Base-by-base conservation (phyloP, 2,329 filamentous ascomycete species). In the Aspergillus melleus region DNA sequence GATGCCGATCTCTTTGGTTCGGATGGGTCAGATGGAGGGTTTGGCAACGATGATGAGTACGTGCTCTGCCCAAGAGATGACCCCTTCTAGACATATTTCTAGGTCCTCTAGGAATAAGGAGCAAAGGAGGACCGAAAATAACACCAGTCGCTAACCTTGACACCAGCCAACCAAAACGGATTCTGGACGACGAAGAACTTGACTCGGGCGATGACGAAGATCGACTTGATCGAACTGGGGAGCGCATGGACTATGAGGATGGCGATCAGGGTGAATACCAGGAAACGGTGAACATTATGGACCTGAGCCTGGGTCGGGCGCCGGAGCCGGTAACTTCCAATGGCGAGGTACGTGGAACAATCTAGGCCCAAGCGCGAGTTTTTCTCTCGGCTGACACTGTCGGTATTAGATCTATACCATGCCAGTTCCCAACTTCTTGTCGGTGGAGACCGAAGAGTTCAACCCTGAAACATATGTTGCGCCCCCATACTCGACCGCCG, bases 161-260 rank as follows among this genome's bases (percentile, higher is more conserved):
- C 29, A 20, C 16, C 52, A 78, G 76, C 54, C 69, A 59, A 58
- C 66, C 66, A 30, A 67, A 75, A 59, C 81, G 83, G 60, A 80
- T 77, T 62, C 77, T 88, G 12, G 84, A 88, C 59, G 86, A 88
- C 68, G 81, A 83, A 61, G 84, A 87, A 55, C 80, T 88, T 44
- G 86, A 88, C 68, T 88, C 86, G 11, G 86, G 84, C 49, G 86
- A 88, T 66, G 86, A 88, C 65, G 79, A 84, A 62, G 83, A 77
- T 49, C 80, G 85, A 49, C 74, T 77, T 60, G 86, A 88, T 69
- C 80, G 85, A 36, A 70, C 74, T 14, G 78, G 68, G 6, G 77
- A 80, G 12, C 76, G 71, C 12, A 79, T 80, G 72, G 79, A 82
- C 26, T 73, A 75, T 22, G 79, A 76, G 52, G 74, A 75, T 51